Base-by-base conservation (phyloP, 2,329 filamentous ascomycete species). In the Botrytis elliptica region DNA sequence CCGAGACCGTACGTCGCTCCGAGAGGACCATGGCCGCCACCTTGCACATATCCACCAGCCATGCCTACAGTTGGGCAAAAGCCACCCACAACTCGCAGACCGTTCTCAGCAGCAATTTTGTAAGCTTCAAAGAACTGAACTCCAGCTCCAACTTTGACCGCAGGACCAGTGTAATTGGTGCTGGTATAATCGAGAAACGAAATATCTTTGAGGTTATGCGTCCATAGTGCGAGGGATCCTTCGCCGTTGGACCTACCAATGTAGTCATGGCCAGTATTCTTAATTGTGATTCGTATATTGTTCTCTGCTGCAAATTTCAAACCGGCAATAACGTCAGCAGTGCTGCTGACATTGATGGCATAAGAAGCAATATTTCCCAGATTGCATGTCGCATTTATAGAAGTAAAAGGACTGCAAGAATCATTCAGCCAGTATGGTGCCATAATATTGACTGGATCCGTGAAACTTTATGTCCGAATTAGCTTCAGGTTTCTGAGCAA, bases 191-290 rank as follows among this genome's bases (percentile, higher is more conserved):
- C 25, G 18, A 64, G 22, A 63, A 62, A 63, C 22, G 36, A 40
- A 3, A 63, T 44, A 25, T 29, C 14, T 29, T 71, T 71, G 25
- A 71, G 38, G 29, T 64, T 71, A 18, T 71, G 55, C 8, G 69
- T 71, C 38, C 69, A 71, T 33, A 64, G 22, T 63, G 33, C 69
- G 6, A 71, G 18, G 3, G 52, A 20, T 12, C 59, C 36, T 22
- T 44, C n/a, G 16, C 36, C 59, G 10, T 57, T 71, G 9, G 69
- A 71, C 44, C 40, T 44, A 14, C 55, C 55, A 12, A 70, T 40
- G 16, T 70, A 60, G n/a, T 70, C 46, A 29, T 70, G 46, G 8
- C 67, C 67, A 59, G 67, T 60, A 10, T 70, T 70, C 14, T 60
- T 60, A 4, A 70, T 57, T 16, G 46, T 70, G 18, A 60, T 25